Evolutionary conservation across 2,329 filamentous ascomycete species (phyloP).

Genomic region (Alternaria metachromatica): DNA sequence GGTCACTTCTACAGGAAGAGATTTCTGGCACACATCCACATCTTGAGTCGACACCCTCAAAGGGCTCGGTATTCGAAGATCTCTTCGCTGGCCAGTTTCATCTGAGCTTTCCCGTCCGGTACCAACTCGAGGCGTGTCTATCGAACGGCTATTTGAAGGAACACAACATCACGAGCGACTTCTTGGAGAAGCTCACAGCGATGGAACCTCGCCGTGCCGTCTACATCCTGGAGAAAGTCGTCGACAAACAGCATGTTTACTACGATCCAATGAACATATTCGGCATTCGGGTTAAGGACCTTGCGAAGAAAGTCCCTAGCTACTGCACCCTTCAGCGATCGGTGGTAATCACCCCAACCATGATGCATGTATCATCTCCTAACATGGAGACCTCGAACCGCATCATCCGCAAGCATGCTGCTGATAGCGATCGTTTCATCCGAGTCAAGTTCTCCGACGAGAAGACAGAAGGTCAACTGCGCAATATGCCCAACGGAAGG

Average conservation of each 20-base stretch:
- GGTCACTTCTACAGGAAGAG: conserved; percentile 40
- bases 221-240: conserved; percentile 75
- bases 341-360: conserved; percentile 82
- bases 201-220: conserved; percentile 63
- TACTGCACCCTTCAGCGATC: conserved; percentile 80
- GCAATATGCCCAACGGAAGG: conserved; percentile 38
- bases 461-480: conserved; percentile 56
- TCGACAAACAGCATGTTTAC: conserved; percentile 66
- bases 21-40: conserved; percentile 33
- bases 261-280: conserved; percentile 79
- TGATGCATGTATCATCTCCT: conserved; percentile 78
- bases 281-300: conserved; percentile 48
- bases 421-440: conserved; percentile 79
- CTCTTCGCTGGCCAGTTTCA: conserved; percentile 40
- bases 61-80: conserved; percentile 29
- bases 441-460: conserved; percentile 92
- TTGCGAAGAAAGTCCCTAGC: conserved; percentile 61
- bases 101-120: conserved; percentile 72
- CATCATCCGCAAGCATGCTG: conserved; percentile 74
- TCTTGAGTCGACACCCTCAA: conserved; percentile 7
- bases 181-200: conserved; percentile 66
- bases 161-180: conserved; percentile 71
- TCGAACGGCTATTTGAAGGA: conserved; percentile 80
- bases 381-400: conserved; percentile 87
- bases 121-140: conserved; percentile 93